Percentiles rank a stretch among this genome's conserved stretches.
Conservation (phyloP, 768 basidiomycete genomes). For the Suillus americanus region DNA sequence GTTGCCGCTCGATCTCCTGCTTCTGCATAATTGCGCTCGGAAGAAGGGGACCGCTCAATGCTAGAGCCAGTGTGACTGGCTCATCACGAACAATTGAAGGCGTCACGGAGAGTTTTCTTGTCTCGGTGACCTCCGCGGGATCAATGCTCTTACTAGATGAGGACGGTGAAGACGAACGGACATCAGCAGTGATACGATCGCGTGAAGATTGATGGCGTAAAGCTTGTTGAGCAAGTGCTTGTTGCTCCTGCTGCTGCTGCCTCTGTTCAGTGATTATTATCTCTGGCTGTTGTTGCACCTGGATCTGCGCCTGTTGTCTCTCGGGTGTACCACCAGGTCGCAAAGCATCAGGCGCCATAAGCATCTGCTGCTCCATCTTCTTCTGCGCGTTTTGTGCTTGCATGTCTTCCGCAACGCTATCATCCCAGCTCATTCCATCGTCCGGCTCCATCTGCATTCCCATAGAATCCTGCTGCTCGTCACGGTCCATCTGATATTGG, state of each 20-base stretch:
- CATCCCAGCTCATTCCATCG: conserved; percentile 90
- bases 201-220: conserved; percentile 47
- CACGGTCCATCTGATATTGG: conserved; percentile 33
- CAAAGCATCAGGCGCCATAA: conserved; percentile 33
- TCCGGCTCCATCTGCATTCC: conserved; percentile 62
- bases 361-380: conserved; percentile 21
- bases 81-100: conserved; percentile 71
- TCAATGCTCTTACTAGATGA: conserved; percentile 46
- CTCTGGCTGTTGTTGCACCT: conserved; percentile 29
- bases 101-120: conserved; percentile 74
- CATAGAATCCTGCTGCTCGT: conserved; percentile 31
- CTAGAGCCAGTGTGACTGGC: conserved; percentile 23
- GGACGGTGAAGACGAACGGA: conserved; percentile 27
- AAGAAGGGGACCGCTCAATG: conserved; percentile 27
- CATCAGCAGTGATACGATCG: conserved; percentile 42
- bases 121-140: conserved; percentile 69
- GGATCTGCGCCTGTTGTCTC: conserved; percentile 31
- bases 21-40: conserved; percentile 43
- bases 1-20: conserved; percentile 55
- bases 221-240: conserved; percentile 22
- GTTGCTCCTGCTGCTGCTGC: conserved; percentile 37
- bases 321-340: conserved; percentile 32
- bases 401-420: conserved; percentile 55
- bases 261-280: conserved; percentile 31
- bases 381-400: conserved; percentile 34